phyloP scores from a whole-genome alignment of 2,329 filamentous ascomycete genomes.

The Colletotrichum sp. region DNA sequence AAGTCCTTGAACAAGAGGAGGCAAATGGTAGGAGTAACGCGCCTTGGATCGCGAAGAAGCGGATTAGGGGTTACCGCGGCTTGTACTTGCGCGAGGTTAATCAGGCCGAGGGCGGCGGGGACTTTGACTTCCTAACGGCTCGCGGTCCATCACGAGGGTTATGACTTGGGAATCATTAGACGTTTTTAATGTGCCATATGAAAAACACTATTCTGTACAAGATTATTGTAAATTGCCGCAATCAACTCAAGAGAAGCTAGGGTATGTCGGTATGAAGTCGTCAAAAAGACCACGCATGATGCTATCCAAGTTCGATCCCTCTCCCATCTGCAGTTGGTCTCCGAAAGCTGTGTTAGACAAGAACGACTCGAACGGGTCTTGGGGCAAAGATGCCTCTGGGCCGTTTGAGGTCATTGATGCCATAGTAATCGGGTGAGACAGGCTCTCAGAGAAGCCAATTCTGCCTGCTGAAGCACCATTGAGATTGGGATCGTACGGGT shows the following conservation, averaged over 20 bases:
- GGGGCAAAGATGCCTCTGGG: background rate
- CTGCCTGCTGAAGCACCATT: background rate
- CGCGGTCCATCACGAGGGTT: background rate
- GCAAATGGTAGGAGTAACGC: conserved; percentile 27
- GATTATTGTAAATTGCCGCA: background rate
- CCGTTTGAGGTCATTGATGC: background rate
- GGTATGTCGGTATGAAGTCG: conserved; percentile 36
- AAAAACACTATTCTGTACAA: background rate
- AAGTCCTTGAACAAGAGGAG: conserved; percentile 37
- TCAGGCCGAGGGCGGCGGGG: conserved; percentile 62
- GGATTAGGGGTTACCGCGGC: conserved; percentile 61
- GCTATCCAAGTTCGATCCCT: conserved; percentile 33
- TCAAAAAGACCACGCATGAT: conserved; percentile 40
- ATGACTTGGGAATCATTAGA: background rate
- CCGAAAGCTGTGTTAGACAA: conserved; percentile 29
- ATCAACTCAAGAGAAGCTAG: background rate
- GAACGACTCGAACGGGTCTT: conserved; percentile 28
- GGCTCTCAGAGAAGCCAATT: background rate
- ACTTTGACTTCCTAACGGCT: conserved; percentile 67
- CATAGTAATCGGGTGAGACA: background rate
- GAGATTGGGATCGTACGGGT: background rate
- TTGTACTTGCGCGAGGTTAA: conserved; percentile 65
- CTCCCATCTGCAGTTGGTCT: conserved; percentile 31
- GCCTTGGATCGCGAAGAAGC: conserved; percentile 40
- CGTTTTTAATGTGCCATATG: background rate